A percentile compares a stretch with the other conserved stretches of the same genome.
Evolutionary conservation across 2,329 filamentous ascomycete species (phyloP).

Genomic region (Ploettnerulaceae sp.): DNA sequence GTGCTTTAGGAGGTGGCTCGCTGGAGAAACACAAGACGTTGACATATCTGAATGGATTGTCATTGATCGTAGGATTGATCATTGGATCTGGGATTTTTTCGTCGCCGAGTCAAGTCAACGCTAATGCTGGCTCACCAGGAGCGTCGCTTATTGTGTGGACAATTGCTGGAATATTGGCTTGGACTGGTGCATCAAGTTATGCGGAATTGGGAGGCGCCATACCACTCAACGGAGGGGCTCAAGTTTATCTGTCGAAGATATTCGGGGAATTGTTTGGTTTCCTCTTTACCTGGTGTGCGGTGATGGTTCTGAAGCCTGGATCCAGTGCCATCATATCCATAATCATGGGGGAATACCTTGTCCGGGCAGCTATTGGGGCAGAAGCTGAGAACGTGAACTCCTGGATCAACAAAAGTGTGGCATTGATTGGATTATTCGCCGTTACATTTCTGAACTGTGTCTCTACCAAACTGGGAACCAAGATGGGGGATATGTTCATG

Average conservation of each 20-base stretch:
- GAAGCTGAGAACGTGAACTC: constrained; percentile 74
- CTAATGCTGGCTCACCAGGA: constrained; percentile 84
- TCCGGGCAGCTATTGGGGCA: constrained; percentile 79
- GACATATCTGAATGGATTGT: constrained; percentile 90
- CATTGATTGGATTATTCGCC: constrained; percentile 65
- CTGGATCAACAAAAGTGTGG: constrained; percentile 89
- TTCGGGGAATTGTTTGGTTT: constrained; percentile 92
- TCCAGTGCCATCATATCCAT: constrained; percentile 92
- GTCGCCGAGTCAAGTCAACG: constrained; percentile 87
- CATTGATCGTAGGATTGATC: constrained; percentile 84
- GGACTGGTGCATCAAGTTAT: constrained; percentile 93
- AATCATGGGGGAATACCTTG: constrained; percentile 97
- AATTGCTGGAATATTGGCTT: constrained; percentile 85
- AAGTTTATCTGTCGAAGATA: constrained; percentile 93
- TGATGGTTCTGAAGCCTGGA: constrained; percentile 89
- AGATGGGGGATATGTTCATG: constrained; percentile 90
- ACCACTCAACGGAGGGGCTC: constrained; percentile 87
- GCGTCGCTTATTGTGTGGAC: constrained; percentile 88
- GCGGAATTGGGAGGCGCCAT: constrained; percentile 95
- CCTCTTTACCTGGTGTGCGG: constrained; percentile 92
- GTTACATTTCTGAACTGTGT: constrained; percentile 87
- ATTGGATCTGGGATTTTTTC: constrained; percentile 97
- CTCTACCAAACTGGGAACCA: constrained; percentile 81
- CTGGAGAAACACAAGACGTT: constrained; percentile 94
- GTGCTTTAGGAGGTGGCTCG: constrained; percentile 64